Percentiles rank a stretch among this genome's conserved stretches.
These are phyloP conservation scores for Globomyces pollinis-pini DNA, from an alignment of 192 early-diverging fungal genomes.

Conservation along the genomic window DNA sequence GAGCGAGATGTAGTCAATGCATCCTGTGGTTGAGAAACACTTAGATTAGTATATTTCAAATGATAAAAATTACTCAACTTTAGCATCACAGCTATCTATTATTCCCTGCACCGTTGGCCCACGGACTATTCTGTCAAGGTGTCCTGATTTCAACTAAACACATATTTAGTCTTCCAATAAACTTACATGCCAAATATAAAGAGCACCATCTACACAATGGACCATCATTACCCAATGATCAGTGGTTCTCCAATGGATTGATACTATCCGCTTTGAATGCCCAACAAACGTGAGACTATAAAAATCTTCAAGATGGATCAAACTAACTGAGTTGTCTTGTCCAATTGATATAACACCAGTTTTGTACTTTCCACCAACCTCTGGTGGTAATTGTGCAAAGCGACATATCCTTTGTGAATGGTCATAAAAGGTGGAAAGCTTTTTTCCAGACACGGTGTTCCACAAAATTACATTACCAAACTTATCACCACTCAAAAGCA, in stretches of 20 bases:
- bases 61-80: conserved; percentile 21
- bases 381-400: conserved; percentile 16
- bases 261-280: conserved; percentile 40
- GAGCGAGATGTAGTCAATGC: conserved; percentile 3
- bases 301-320: conserved; percentile 63
- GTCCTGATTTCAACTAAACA: conserved; percentile 58
- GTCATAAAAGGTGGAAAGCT: conserved; percentile 49
- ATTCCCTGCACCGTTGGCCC: conserved; percentile 28
- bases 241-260: conserved; percentile 58
- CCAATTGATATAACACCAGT: conserved; percentile 53
- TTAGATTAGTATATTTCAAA: conserved; percentile 31
- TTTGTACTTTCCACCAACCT: conserved; percentile 28
- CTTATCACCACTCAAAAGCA: conserved; percentile 57
- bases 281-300: conserved; percentile 45
- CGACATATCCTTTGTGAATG: conserved; percentile 15
- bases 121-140: conserved; percentile 59
- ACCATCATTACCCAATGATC: conserved; percentile 60
- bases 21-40: conserved; percentile 14
- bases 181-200: conserved; percentile 64
- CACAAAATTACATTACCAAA: conserved; percentile 67
- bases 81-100: background rate
- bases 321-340: conserved; percentile 57
- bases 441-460: conserved; percentile 52
- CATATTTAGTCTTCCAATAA: background rate
- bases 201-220: conserved; percentile 50